Conservation (phyloP, 768 basidiomycete species). For the Kwoniella heveanensis region DNA sequence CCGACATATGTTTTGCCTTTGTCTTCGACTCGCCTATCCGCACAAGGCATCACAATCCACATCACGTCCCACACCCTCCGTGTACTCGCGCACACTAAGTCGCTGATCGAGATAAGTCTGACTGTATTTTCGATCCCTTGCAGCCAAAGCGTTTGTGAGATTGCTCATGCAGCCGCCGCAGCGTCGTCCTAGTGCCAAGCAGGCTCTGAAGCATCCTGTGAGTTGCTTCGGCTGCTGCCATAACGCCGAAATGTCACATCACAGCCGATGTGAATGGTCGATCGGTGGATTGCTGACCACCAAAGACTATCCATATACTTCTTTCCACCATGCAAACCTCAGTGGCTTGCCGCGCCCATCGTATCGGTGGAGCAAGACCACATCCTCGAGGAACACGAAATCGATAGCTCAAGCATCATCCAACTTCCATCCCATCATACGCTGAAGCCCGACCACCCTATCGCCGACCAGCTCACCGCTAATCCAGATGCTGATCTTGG, state of each 20-base stretch:
- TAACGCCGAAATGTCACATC: too few relatives aligned
- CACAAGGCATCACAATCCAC: too few relatives aligned
- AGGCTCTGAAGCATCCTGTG: constrained; percentile 25
- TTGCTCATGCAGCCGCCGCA: constrained; percentile 25
- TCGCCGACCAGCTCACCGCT: constrained; percentile 16
- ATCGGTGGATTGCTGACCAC: too few relatives aligned
- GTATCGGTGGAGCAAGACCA: constrained; percentile 5
- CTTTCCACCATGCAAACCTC: neutral
- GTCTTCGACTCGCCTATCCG: too few relatives aligned
- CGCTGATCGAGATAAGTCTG: neutral
- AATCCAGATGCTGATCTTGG: constrained; percentile 1
- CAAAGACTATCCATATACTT: too few relatives aligned
- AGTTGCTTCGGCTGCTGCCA: constrained; percentile 6
- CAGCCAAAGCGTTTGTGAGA: constrained; percentile 29
- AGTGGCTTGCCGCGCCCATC: constrained; percentile 9
- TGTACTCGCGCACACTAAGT: too few relatives aligned
- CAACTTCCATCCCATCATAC: constrained; percentile 5
- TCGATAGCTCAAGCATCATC: constrained; percentile 2
- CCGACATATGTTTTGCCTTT: too few relatives aligned
- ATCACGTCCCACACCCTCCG: too few relatives aligned
- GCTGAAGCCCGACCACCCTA: constrained; percentile 9
- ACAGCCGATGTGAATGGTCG: neutral
- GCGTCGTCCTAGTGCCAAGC: constrained; percentile 20
- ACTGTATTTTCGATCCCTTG: neutral
- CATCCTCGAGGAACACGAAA: constrained; percentile 9